phyloP scores from a whole-genome alignment of 352 stramenopile genomes.

The Globisporangium recalcitrans region DNA sequence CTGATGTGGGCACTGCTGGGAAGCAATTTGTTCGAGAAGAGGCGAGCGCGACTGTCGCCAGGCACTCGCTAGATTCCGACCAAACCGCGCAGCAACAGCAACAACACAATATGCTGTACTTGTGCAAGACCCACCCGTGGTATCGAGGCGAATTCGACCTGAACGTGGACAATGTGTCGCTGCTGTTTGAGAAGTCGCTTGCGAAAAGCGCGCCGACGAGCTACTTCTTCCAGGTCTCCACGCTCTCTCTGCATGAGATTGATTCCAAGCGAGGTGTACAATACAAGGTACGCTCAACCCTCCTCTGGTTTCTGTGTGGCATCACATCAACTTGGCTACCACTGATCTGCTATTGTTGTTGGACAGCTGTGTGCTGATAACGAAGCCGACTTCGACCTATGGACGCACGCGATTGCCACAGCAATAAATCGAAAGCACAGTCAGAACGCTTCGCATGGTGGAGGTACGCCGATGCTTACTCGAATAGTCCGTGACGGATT shows the following conservation, averaged over 20 bases:
- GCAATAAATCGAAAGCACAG: constrained; percentile 73
- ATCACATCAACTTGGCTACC: too few relatives aligned
- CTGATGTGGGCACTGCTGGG: neutral
- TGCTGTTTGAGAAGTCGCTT: constrained; percentile 79
- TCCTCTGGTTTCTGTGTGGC: neutral
- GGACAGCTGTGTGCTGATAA: constrained; percentile 62
- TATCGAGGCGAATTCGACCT: constrained; percentile 75
- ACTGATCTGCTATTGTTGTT: constrained; percentile 7
- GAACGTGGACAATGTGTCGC: constrained; percentile 66
- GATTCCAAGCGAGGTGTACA: constrained; percentile 78
- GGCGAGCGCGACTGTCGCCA: neutral
- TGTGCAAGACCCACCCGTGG: constrained; percentile 76
- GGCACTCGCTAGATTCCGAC: neutral
- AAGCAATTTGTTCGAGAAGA: constrained; percentile 3
- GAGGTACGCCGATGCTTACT: constrained; percentile 1
- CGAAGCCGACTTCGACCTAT: constrained; percentile 72
- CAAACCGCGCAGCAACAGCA: constrained; percentile 12
- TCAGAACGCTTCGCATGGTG: constrained; percentile 18
- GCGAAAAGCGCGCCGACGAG: constrained; percentile 69
- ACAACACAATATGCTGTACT: constrained; percentile 56
- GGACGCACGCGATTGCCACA: constrained; percentile 71
- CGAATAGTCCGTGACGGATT: too few relatives aligned
- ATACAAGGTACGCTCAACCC: constrained; percentile 59
- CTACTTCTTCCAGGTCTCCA: constrained; percentile 86
- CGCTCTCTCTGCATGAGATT: constrained; percentile 63